Conservation (phyloP, 768 basidiomycete genomes). For the Kwoniella mangroviensis region DNA sequence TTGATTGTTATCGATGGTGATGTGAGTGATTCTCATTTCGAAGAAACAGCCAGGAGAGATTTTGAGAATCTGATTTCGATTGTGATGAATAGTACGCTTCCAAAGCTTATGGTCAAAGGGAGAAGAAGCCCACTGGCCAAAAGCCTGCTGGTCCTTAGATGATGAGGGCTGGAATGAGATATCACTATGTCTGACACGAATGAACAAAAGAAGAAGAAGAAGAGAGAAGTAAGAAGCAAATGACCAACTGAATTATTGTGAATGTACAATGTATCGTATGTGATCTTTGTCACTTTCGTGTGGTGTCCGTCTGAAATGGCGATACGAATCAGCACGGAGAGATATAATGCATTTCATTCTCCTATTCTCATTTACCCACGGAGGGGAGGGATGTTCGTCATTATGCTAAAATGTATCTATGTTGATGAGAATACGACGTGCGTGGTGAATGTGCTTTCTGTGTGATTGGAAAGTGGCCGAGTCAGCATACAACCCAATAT, state of each 20-base stretch:
- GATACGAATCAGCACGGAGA: too few species aligned
- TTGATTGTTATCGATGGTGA: conserved; percentile 76
- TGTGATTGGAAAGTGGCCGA: not conserved
- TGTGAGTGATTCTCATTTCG: conserved; percentile 28
- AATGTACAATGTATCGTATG: not conserved
- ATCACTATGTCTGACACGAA: too few species aligned
- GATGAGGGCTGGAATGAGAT: not conserved
- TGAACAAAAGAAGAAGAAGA: too few species aligned
- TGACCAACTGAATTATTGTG: not conserved
- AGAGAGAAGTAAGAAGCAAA: too few species aligned
- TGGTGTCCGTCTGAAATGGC: too few species aligned
- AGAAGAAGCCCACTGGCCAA: conserved; percentile 32
- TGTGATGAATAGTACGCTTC: conserved; percentile 40
- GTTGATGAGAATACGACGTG: not conserved
- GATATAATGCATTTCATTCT: not conserved
- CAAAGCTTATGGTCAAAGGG: conserved; percentile 53
- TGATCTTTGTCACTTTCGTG: not conserved
- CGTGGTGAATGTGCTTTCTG: not conserved
- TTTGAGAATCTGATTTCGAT: conserved; percentile 1
- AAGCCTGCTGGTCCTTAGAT: conserved; percentile 26
- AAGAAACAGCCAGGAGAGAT: not conserved
- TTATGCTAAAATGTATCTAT: not conserved
- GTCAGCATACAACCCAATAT: not conserved
- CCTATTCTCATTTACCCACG: not conserved
- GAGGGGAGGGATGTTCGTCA: not conserved